A percentile compares a stretch with the other conserved stretches of the same genome.
These are phyloP conservation scores for Pseudogymnoascus sp. DNA, from an alignment of 2,329 filamentous ascomycete genomes.

Conservation along the genomic window DNA sequence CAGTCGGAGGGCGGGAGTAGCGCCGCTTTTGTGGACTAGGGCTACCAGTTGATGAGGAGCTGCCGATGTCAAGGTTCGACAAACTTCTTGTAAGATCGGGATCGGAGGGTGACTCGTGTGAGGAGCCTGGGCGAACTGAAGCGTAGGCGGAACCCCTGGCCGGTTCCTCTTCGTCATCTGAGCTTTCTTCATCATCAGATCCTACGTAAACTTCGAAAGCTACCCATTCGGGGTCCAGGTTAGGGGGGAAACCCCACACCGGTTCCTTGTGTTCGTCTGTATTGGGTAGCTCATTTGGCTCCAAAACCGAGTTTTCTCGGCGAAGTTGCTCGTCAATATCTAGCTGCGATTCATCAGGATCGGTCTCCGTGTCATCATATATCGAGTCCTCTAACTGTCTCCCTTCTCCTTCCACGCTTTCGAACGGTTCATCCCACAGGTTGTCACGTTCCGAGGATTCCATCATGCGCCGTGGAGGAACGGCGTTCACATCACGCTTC, in stretches of 20 bases:
- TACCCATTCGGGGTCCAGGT: slow-evolving; percentile 66
- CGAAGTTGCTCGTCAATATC: slow-evolving; percentile 26
- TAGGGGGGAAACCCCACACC: slow-evolving; percentile 49
- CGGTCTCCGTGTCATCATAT: slow-evolving; percentile 12
- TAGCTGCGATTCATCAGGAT: slow-evolving; percentile 27
- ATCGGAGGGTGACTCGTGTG: slow-evolving; percentile 11
- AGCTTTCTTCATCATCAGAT: slow-evolving; percentile 39
- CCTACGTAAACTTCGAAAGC: slow-evolving; percentile 66
- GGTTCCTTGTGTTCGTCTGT: slow-evolving; percentile 10
- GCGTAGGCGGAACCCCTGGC: slow-evolving; percentile 21
- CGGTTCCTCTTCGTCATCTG: slow-evolving; percentile 18
- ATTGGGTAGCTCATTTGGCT: slow-evolving; percentile 12
- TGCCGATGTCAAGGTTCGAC: slow-evolving; percentile 20
- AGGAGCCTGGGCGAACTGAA: slow-evolving; percentile 19
- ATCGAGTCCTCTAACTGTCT: slow-evolving; percentile 14
- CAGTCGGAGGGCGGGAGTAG: background rate
- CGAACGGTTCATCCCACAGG: slow-evolving; percentile 15
- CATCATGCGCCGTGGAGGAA: slow-evolving; percentile 59
- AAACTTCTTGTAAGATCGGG: slow-evolving; percentile 17
- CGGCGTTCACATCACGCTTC: slow-evolving; percentile 58
- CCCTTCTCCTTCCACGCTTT: slow-evolving; percentile 21
- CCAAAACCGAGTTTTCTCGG: slow-evolving; percentile 24
- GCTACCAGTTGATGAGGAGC: slow-evolving; percentile 16
- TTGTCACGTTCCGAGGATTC: slow-evolving; percentile 35
- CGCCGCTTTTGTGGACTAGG: slow-evolving; percentile 10